Conservation (phyloP, 805 yeast species). For the Kazachstania kunashirensis region DNA sequence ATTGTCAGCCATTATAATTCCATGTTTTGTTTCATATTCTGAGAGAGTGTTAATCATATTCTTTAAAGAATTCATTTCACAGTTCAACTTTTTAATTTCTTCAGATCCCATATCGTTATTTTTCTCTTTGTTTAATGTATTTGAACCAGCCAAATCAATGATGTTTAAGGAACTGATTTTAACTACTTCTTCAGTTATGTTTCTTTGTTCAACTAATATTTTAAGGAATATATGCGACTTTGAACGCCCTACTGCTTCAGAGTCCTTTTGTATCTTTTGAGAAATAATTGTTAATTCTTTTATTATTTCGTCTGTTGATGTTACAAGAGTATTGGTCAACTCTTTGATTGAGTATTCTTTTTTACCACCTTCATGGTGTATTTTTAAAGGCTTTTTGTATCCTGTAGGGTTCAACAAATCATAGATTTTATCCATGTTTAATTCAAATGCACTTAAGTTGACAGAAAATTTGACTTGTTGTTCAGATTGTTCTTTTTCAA, state of each 20-base stretch:
- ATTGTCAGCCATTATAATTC: background rate
- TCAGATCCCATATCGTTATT: slow-evolving; percentile 58
- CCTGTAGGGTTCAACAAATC: slow-evolving; percentile 50
- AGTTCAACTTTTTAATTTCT: slow-evolving; percentile 78
- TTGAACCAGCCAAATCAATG: slow-evolving; percentile 85
- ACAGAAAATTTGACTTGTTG: slow-evolving; percentile 44
- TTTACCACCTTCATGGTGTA: slow-evolving; percentile 17
- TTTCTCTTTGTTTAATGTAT: slow-evolving; percentile 38
- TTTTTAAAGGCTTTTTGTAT: slow-evolving; percentile 29
- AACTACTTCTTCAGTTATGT: slow-evolving; percentile 30
- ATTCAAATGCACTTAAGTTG: slow-evolving; percentile 67
- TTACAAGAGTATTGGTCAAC: background rate
- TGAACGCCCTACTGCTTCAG: slow-evolving; percentile 40
- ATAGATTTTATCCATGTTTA: slow-evolving; percentile 65
- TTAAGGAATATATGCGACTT: slow-evolving; percentile 76
- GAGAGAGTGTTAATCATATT: slow-evolving; percentile 73
- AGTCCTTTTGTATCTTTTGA: background rate
- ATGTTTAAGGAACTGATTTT: slow-evolving; percentile 50
- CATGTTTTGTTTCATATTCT: background rate
- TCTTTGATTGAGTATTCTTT: slow-evolving; percentile 2
- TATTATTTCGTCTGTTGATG: background rate
- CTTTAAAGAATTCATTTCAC: slow-evolving; percentile 68
- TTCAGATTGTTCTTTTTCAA: background rate
- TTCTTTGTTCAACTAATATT: slow-evolving; percentile 54
- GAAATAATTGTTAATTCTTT: background rate